phyloP scores from a whole-genome alignment of 2,329 filamentous ascomycete species.

The Gliomastix tumulicola region DNA sequence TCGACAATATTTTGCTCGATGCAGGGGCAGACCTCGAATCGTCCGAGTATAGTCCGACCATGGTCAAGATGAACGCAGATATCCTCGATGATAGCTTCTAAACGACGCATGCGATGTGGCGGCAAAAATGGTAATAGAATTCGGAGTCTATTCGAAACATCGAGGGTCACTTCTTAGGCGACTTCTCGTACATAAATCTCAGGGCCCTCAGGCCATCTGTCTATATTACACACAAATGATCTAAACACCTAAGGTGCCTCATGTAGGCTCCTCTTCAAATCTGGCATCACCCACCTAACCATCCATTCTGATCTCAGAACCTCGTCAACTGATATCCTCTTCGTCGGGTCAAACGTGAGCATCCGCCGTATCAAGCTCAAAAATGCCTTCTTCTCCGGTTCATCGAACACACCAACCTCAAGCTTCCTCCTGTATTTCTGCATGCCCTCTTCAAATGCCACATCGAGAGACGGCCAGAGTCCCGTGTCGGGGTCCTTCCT shows the following conservation, averaged over 20 bases:
- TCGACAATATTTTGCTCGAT: constrained; percentile 71
- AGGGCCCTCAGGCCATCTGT: too few relatives aligned
- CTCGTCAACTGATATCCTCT: constrained; percentile 15
- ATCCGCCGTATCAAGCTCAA: constrained; percentile 4
- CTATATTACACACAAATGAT: too few relatives aligned
- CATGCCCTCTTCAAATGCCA: constrained; percentile 1
- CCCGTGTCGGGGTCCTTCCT: too few relatives aligned
- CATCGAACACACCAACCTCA: constrained; percentile 7
- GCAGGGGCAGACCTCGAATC: constrained; percentile 57
- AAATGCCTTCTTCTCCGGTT: constrained; percentile 3
- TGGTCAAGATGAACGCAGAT: constrained; percentile 59
- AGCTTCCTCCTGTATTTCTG: constrained; percentile 2
- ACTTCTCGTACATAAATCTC: too few relatives aligned
- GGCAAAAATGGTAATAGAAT: too few relatives aligned
- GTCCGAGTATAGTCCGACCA: constrained; percentile 55
- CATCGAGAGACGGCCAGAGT: neutral
- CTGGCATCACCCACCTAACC: constrained; percentile 23
- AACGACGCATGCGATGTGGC: too few relatives aligned
- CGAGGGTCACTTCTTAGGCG: too few relatives aligned
- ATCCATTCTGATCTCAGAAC: constrained; percentile 24
- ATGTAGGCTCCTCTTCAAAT: too few relatives aligned
- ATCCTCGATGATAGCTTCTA: constrained; percentile 58
- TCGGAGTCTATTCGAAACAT: too few relatives aligned
- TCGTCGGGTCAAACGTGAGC: constrained; percentile 2
- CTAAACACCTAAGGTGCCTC: too few relatives aligned